Base-by-base conservation (phyloP, 768 basidiomycete genomes). In the Leccinum broughii region DNA sequence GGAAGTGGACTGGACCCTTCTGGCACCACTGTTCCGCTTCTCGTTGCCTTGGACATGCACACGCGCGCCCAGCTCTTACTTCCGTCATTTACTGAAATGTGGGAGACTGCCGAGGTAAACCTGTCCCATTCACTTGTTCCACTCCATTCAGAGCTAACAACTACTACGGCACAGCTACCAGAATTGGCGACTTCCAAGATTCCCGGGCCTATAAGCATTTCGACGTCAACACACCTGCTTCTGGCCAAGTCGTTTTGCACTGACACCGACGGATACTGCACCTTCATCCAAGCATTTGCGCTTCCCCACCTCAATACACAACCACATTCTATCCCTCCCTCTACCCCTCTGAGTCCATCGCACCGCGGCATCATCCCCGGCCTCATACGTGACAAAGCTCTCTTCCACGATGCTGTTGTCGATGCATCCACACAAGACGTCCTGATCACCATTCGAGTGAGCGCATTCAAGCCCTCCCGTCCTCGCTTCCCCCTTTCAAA, bases 161-260 rank as follows among this genome's bases (percentile, higher is more conserved):
- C 30, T 32, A 24, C 32, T 34, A 24, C 15, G n/a, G 20, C 22
- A 17, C 26, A 68, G 68, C 14, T 51, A 2, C 10, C 48, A 24
- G 32, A 58, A 37, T 20, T 26, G 32, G 15, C 4, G 2, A 14
- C 10, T 4, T 8, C 14, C 10, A 28, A 22, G 0, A 39, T 32
- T 1, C 39, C 30, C n/a, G 4, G n/a, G 8, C 60, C 48, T 3
- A 39, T 11, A 41, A 49, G 54, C 22, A 35, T 69, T 17, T 69
- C 66, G 6, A 69, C 68, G 6, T 68, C 61, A 15, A 68, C 68
- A 3, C 66, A 69, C 56, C 34, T 69, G 6, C 17, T 70, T 1
- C 30, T 70, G 3, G 56, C 63, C 10, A 20, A 32, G 35, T 60
- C 61, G 1, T 46, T 55, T 35, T 55, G 28, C 30, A 46, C 35